These are phyloP conservation scores for Excoecaria cochinchinensis DNA, from an alignment of 345 rosid genomes.

Conservation along the genomic window DNA sequence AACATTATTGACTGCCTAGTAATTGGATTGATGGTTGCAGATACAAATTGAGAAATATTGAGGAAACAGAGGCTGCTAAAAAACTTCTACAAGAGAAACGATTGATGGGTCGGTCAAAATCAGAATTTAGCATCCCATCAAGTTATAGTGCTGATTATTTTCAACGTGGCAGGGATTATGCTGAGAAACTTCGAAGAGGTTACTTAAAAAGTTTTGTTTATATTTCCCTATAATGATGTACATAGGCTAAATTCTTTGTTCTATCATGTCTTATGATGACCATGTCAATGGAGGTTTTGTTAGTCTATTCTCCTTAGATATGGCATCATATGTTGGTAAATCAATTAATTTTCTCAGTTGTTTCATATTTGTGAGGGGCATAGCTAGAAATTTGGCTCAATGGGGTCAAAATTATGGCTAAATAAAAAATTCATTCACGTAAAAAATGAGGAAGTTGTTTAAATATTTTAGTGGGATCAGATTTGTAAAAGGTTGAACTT, in stretches of 20 bases:
- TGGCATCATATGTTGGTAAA: not conserved
- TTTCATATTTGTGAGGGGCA: not conserved
- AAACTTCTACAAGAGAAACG: conserved; percentile 95
- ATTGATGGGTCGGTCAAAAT: conserved; percentile 66
- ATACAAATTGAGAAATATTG: conserved; percentile 85
- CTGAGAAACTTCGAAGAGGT: conserved; percentile 96
- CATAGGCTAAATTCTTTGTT: not conserved
- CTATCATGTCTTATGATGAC: too few relatives aligned
- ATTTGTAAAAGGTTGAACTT: too few relatives aligned
- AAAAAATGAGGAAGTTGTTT: too few relatives aligned
- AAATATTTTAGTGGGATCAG: too few relatives aligned
- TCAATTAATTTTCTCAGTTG: not conserved
- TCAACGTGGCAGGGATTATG: conserved; percentile 90
- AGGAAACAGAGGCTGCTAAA: conserved; percentile 98
- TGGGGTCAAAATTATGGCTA: too few relatives aligned
- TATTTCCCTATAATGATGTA: not conserved
- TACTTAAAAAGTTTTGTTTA: conserved; percentile 10
- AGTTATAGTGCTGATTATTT: conserved; percentile 97
- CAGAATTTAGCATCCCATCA: conserved; percentile 77
- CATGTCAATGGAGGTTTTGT: not conserved
- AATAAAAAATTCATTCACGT: too few relatives aligned
- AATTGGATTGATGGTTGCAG: conserved; percentile 41
- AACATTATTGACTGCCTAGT: conserved; percentile 2
- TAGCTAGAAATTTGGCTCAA: too few relatives aligned
- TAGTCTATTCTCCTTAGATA: not conserved